Evolutionary conservation across 108 stramenopile species (phyloP).

Genomic region (Mayamaea pseudoterrestris): DNA sequence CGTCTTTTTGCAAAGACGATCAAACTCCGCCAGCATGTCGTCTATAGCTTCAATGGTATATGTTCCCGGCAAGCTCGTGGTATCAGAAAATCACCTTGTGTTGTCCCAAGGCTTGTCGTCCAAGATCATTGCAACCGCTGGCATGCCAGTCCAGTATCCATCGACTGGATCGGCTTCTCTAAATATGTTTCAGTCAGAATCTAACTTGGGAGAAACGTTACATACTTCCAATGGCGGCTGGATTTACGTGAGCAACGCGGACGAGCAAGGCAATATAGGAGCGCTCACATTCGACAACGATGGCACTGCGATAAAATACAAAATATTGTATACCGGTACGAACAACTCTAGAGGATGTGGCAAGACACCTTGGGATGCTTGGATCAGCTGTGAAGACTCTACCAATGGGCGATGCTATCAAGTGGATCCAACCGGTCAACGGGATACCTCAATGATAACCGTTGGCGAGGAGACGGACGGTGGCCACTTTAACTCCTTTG

Average conservation of each 20-base stretch:
- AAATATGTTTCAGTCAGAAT: slow-evolving; percentile 28
- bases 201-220: slow-evolving; percentile 35
- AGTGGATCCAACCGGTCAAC: slow-evolving; percentile 22
- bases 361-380: slow-evolving; percentile 34
- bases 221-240: too few species aligned
- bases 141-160: slow-evolving; percentile 7
- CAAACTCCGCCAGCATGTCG: too few species aligned
- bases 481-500: slow-evolving; percentile 25
- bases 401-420: slow-evolving; percentile 8
- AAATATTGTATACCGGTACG: slow-evolving; percentile 15
- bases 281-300: slow-evolving; percentile 20
- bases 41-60: too few species aligned
- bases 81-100: too few species aligned
- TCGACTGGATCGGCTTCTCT: slow-evolving; percentile 10
- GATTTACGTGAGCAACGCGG: slow-evolving; percentile 51
- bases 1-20: too few species aligned
- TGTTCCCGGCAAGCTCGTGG: too few species aligned
- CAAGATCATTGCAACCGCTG: slow-evolving; percentile 13
- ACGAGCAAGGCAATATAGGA: slow-evolving; percentile 30
- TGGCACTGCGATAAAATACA: slow-evolving; percentile 26
- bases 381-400: slow-evolving; percentile 37
- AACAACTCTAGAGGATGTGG: slow-evolving; percentile 40
- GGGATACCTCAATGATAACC: slow-evolving; percentile 17
- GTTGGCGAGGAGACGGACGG: slow-evolving; percentile 21
- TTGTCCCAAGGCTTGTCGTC: slow-evolving; percentile 20